Evolutionary conservation across 768 basidiomycete genomes (phyloP).

Genomic region (Mycena alexandri): DNA sequence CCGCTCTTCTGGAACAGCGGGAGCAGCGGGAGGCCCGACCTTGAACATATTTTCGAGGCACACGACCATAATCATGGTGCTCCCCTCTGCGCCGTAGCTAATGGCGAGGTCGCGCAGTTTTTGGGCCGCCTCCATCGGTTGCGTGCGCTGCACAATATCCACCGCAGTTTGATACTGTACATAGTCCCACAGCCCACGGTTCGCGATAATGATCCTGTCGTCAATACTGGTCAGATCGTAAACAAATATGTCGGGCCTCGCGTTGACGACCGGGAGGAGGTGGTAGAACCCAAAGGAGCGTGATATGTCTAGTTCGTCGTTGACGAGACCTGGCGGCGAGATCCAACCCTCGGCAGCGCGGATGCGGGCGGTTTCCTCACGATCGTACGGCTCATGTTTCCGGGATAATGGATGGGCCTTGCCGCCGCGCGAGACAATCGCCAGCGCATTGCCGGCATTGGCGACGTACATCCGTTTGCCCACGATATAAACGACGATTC

Average conservation of each 20-base stretch:
- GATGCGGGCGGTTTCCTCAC: conserved; percentile 87
- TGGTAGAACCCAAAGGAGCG: conserved; percentile 95
- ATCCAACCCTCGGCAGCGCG: conserved; percentile 95
- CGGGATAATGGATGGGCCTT: conserved; percentile 79
- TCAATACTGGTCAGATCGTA: conserved; percentile 84
- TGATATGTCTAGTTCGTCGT: conserved; percentile 91
- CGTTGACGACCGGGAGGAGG: conserved; percentile 90
- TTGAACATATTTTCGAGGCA: conserved; percentile 83
- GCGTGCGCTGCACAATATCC: conserved; percentile 83
- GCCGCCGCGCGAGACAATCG: conserved; percentile 86
- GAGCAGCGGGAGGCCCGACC: not conserved
- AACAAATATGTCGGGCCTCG: conserved; percentile 81
- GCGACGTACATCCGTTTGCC: conserved; percentile 88
- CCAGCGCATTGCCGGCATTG: conserved; percentile 89
- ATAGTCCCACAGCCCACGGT: conserved; percentile 93
- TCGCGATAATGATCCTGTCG: conserved; percentile 96
- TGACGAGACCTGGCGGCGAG: conserved; percentile 89
- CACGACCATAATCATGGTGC: conserved; percentile 98
- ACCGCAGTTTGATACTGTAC: conserved; percentile 96
- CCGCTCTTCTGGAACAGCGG: not conserved
- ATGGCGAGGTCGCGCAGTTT: conserved; percentile 97
- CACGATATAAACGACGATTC: conserved; percentile 87
- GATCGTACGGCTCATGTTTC: conserved; percentile 92
- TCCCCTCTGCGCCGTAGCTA: conserved; percentile 94
- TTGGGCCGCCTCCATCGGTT: conserved; percentile 88